Percentiles rank a stretch among this genome's conserved stretches.
These are phyloP conservation scores for Penicillium bialowiezense DNA, from an alignment of 495 filamentous ascomycete species.

Conservation along the genomic window DNA sequence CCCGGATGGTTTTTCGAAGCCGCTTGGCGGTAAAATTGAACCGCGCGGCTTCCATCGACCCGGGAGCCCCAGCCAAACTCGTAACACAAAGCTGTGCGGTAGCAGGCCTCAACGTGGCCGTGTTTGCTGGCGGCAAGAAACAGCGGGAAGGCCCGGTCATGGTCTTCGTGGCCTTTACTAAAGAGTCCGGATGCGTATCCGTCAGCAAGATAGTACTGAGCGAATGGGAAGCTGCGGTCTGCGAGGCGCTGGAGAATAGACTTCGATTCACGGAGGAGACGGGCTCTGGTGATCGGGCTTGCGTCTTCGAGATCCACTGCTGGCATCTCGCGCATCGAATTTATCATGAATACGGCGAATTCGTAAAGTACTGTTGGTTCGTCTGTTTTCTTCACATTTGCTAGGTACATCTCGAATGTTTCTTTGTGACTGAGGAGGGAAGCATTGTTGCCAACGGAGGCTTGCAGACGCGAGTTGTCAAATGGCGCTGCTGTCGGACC, in stretches of 20 bases:
- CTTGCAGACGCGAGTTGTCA: constrained; percentile 74
- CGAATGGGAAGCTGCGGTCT: constrained; percentile 87
- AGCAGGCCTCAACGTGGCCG: constrained; percentile 93
- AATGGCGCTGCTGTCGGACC: constrained; percentile 68
- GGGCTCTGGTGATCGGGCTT: constrained; percentile 50
- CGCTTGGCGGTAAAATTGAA: constrained; percentile 85
- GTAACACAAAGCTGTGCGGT: constrained; percentile 90
- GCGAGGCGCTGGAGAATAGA: constrained; percentile 82
- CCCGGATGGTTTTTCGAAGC: constrained; percentile 94
- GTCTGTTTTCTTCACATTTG: constrained; percentile 94
- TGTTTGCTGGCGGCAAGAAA: constrained; percentile 95
- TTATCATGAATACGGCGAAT: constrained; percentile 90
- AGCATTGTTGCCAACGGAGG: constrained; percentile 80
- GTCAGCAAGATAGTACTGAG: constrained; percentile 95
- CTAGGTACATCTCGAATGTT: constrained; percentile 95
- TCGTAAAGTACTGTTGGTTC: constrained; percentile 87
- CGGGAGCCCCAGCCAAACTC: constrained; percentile 97
- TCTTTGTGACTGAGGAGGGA: constrained; percentile 85
- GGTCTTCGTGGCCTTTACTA: constrained; percentile 86
- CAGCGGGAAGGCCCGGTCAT: constrained; percentile 83
- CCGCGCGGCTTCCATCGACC: constrained; percentile 83
- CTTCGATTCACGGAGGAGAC: constrained; percentile 82
- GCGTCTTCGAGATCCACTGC: constrained; percentile 37
- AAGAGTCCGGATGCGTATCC: constrained; percentile 93
- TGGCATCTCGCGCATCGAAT: constrained; percentile 68